These are phyloP conservation scores for Aureobasidium subglaciale DNA, from an alignment of 2,329 filamentous ascomycete species.

Conservation along the genomic window DNA sequence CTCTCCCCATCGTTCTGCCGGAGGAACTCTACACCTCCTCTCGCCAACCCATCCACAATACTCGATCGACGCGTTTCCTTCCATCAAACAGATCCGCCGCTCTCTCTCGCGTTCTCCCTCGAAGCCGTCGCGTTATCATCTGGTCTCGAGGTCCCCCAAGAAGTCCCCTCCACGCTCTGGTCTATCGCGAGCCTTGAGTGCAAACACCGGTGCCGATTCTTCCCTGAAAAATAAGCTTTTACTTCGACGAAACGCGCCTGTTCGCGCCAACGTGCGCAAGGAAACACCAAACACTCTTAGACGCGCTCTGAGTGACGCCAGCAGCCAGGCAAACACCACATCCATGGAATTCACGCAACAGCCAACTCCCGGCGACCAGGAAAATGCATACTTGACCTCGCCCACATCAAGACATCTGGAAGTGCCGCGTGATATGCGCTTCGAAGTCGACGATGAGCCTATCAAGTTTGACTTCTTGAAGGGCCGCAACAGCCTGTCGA, in stretches of 20 bases:
- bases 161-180: constrained; percentile 32
- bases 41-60: constrained; percentile 61
- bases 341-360: constrained; percentile 37
- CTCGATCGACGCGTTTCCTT: constrained; percentile 73
- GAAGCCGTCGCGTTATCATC: constrained; percentile 62
- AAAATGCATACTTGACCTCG: constrained; percentile 16
- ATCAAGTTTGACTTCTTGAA: constrained; percentile 43
- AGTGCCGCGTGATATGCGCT: constrained; percentile 16
- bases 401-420: constrained; percentile 23
- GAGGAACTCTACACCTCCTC: constrained; percentile 76
- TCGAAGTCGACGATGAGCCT: constrained; percentile 34
- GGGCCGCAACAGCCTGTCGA: constrained; percentile 32
- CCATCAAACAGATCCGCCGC: constrained; percentile 74
- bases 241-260: constrained; percentile 39
- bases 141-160: constrained; percentile 42
- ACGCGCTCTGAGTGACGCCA: constrained; percentile 63
- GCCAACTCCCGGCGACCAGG: constrained; percentile 27
- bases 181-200: constrained; percentile 25
- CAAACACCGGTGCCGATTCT: constrained; percentile 15
- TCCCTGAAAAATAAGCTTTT: constrained; percentile 12
- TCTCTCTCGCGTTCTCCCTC: constrained; percentile 92
- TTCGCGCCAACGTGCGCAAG: constrained; percentile 65
- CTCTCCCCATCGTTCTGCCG: constrained; percentile 45
- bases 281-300: constrained; percentile 55
- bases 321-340: constrained; percentile 62